These are phyloP conservation scores for Wallacemonas collosoma DNA, from an alignment of 208 protist species.

Conservation along the genomic window DNA sequence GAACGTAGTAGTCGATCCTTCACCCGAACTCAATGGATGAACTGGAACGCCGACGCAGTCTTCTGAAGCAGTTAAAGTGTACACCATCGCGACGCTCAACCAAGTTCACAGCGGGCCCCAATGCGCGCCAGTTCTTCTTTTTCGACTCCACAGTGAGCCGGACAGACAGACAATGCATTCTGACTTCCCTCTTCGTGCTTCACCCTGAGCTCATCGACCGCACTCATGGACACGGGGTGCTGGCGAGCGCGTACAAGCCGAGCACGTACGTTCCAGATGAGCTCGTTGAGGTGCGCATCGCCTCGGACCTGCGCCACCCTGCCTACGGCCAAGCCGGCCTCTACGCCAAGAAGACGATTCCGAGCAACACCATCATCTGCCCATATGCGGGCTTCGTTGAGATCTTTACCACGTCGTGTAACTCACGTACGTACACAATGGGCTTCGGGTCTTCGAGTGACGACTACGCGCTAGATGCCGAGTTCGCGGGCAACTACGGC, in stretches of 20 bases:
- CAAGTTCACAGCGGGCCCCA: conserved; percentile 58
- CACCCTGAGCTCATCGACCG: conserved; percentile 41
- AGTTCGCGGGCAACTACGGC: conserved; percentile 89
- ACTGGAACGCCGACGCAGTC: neutral
- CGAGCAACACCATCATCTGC: conserved; percentile 73
- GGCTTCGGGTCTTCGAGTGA: conserved; percentile 78
- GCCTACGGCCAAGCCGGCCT: conserved; percentile 88
- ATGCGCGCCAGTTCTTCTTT: conserved; percentile 71
- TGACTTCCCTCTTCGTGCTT: conserved; percentile 70
- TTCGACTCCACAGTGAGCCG: conserved; percentile 78
- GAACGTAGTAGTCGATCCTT: neutral
- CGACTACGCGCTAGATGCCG: conserved; percentile 86
- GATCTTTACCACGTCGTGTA: conserved; percentile 77
- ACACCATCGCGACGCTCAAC: conserved; percentile 66
- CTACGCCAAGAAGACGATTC: conserved; percentile 70
- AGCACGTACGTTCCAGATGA: conserved; percentile 70
- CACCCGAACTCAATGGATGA: neutral
- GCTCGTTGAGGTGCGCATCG: conserved; percentile 79
- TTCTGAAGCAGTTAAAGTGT: conserved; percentile 29
- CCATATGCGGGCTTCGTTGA: conserved; percentile 86
- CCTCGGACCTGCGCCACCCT: conserved; percentile 76
- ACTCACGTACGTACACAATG: conserved; percentile 91
- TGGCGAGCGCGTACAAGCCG: conserved; percentile 35
- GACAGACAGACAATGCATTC: conserved; percentile 65
- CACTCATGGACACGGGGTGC: conserved; percentile 6